Evolutionary conservation across 2,329 filamentous ascomycete genomes (phyloP), one percentile per base, ranked within the genome.

Genomic region (Fusarium torreyae): DNA sequence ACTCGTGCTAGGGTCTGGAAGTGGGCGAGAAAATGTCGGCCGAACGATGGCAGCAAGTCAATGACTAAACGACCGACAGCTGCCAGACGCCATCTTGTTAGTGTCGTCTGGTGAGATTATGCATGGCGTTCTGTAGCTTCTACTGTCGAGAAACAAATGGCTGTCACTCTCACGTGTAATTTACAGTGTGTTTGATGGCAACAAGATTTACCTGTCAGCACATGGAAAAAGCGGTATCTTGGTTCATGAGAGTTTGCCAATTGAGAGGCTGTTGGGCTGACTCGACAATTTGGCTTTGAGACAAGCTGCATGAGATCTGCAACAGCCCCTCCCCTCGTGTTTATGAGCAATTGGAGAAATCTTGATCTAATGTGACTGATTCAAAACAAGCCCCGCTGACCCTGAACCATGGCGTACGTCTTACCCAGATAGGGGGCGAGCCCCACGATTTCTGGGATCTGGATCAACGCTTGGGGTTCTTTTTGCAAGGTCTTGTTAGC

Each of bases 311-410:
- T 26, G 28, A 33, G 45, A 53, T 57, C 55, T 28, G 26, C 54
- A 18, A 5, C 33, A 38, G n/a, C 14, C 7, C n/a, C 40, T 42
- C 46, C 7, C n/a, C 40, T 42, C 46, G 44, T 26, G n/a, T 17
- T 28, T 36, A 11, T 15, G 17, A n/a, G 11, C 5, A 17, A 22
- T 26, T 31, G 8, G 42, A 22, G n/a, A 20, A 33, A 57, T 57
- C 51, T 40, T 48, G 40, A 42, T 57, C 51, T 57, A 1, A 48
- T 34, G 57, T 57, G 52, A 60, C 57, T 31, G 36, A 42, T 34
- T 28, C 44, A 4, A 14, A 26, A 42, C 34, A 45, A 34, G 42
- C 10, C 34, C 10, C 34, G 11, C 57, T 48, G 31, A 36, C 8
- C 6, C 26, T 28, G 13, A 22, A n/a, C 24, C 22, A 22, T 22